phyloP scores from a whole-genome alignment of 2,329 filamentous ascomycete species.

The Pseudogymnoascus sp. region DNA sequence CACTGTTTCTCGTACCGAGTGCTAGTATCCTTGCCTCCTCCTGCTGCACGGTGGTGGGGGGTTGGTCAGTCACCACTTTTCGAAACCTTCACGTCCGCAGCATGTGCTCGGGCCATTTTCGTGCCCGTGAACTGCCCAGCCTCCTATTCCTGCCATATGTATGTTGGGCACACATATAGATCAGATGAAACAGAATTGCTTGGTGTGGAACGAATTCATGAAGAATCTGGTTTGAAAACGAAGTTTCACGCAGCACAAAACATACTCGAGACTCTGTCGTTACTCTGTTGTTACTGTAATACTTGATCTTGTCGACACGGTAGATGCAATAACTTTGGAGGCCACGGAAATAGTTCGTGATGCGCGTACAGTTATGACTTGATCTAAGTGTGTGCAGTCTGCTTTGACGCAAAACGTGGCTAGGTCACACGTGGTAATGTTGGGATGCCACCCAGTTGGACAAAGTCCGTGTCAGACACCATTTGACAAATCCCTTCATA shows the following conservation, averaged over 20 bases:
- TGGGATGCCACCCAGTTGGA: background rate
- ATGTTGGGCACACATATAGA: background rate
- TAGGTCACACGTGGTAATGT: background rate
- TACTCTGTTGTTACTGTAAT: background rate
- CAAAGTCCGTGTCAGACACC: background rate
- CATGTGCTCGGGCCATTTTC: background rate
- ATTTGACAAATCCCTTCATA: background rate
- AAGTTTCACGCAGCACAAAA: background rate
- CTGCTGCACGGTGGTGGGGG: background rate
- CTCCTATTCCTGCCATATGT: background rate
- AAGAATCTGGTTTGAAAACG: background rate
- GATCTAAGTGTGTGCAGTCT: background rate
- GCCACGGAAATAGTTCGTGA: background rate
- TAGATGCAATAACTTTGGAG: background rate
- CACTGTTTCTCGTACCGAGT: background rate
- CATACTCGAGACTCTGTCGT: slow-evolving; percentile 3
- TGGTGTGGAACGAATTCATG: background rate
- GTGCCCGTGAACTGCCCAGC: background rate
- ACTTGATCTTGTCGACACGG: background rate
- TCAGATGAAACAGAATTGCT: slow-evolving; percentile 4
- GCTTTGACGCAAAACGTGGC: background rate
- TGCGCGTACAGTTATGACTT: background rate
- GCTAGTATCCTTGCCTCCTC: background rate
- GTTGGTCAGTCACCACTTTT: background rate
- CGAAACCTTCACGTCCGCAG: background rate